Evolutionary conservation across 129 eudicot genomes (phyloP).

Genomic region (Escallonia rubra): DNA sequence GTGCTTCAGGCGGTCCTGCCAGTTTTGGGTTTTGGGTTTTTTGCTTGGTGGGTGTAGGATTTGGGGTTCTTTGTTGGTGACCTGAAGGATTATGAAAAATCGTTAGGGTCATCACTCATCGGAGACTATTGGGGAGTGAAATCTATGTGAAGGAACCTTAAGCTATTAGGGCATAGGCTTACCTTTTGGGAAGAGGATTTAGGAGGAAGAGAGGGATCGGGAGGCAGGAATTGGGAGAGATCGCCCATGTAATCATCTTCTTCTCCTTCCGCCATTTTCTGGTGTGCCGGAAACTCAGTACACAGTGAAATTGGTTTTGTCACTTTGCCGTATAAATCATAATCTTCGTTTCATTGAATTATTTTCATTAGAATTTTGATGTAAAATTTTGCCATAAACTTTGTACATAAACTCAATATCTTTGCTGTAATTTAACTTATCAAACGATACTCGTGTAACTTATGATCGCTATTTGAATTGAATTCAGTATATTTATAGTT

Average conservation of each 20-base stretch:
- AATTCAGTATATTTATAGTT: too few relatives aligned
- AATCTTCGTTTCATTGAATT: too few relatives aligned
- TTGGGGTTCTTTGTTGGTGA: slow-evolving; percentile 14
- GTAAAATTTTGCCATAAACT: too few relatives aligned
- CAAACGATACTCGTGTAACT: too few relatives aligned
- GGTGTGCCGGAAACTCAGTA: too few relatives aligned
- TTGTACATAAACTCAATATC: too few relatives aligned
- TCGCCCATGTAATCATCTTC: slow-evolving; percentile 97
- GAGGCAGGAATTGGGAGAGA: slow-evolving; percentile 65
- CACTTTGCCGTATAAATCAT: too few relatives aligned
- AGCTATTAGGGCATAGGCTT: slow-evolving; percentile 6
- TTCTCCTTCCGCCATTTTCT: slow-evolving; percentile 50
- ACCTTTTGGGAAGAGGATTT: slow-evolving; percentile 44
- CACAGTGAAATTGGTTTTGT: too few relatives aligned
- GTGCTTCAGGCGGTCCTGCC: slow-evolving; percentile 65
- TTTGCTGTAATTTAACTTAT: too few relatives aligned
- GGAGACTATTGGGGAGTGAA: background rate
- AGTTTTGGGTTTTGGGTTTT: slow-evolving; percentile 40
- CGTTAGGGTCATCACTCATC: background rate
- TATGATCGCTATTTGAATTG: too few relatives aligned
- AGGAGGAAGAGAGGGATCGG: slow-evolving; percentile 32
- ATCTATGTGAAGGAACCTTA: background rate
- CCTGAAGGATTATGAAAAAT: slow-evolving; percentile 23
- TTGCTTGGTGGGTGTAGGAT: slow-evolving; percentile 26
- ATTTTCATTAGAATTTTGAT: too few relatives aligned